Conservation (phyloP, 176 grass and related monocot genomes). For the Oryza officinalis region DNA sequence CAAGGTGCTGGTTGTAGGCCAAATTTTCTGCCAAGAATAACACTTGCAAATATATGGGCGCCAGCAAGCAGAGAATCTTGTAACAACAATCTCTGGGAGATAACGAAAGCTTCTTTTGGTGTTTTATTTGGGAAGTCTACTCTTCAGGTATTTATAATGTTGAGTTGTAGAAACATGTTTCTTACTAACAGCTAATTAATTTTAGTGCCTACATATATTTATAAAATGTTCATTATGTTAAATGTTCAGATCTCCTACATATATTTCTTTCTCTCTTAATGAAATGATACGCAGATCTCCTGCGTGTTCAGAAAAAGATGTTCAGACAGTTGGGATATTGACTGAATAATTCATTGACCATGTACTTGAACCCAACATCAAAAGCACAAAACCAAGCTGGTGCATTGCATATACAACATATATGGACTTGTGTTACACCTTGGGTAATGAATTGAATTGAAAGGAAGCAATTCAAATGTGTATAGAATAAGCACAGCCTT, state of each 20-base stretch:
- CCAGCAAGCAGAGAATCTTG: constrained; percentile 83
- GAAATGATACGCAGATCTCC: too few relatives aligned
- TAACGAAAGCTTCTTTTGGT: constrained; percentile 65
- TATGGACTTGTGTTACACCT: neutral
- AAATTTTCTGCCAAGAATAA: constrained; percentile 93
- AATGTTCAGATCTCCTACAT: neutral
- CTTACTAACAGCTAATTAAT: constrained; percentile 14
- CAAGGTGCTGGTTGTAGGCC: constrained; percentile 36
- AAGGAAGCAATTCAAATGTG: constrained; percentile 10
- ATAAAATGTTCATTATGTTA: neutral
- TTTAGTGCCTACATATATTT: neutral
- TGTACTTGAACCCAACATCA: neutral
- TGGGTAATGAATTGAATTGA: neutral
- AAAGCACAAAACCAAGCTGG: neutral
- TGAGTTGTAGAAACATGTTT: constrained; percentile 4
- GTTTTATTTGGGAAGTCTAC: constrained; percentile 82
- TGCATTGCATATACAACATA: neutral
- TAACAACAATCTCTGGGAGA: constrained; percentile 74
- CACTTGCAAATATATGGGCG: constrained; percentile 92
- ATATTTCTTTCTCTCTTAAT: too few relatives aligned
- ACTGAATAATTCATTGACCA: neutral
- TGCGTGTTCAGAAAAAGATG: too few relatives aligned
- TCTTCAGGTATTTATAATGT: constrained; percentile 65
- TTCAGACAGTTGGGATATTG: neutral
- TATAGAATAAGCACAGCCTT: neutral